phyloP scores from a whole-genome alignment of 202 grass and related monocot species.

The Sporobolus alterniflorus region DNA sequence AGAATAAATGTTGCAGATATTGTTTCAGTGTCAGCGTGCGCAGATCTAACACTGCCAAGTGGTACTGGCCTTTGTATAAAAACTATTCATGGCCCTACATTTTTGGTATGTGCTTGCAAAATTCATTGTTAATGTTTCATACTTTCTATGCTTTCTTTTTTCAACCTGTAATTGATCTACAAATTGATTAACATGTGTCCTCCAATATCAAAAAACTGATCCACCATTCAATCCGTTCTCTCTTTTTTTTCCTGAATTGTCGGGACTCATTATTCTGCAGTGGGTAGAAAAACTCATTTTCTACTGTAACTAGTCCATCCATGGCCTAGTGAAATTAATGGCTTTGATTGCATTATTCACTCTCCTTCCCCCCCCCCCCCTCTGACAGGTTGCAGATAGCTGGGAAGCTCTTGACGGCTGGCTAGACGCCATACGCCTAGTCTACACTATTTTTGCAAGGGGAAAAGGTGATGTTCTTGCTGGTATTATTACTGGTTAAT shows the following conservation, averaged over 20 bases:
- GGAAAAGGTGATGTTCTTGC: slow-evolving; percentile 92
- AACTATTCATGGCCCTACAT: slow-evolving; percentile 80
- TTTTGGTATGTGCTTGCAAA: slow-evolving; percentile 60
- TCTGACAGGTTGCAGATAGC: slow-evolving; percentile 81
- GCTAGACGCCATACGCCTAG: slow-evolving; percentile 88
- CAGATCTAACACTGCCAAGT: slow-evolving; percentile 85
- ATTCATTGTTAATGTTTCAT: slow-evolving; percentile 11
- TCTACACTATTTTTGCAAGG: slow-evolving; percentile 96
- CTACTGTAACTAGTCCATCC: background rate
- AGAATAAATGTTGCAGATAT: slow-evolving; percentile 80
- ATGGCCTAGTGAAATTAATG: background rate
- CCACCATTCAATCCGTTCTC: too few species aligned
- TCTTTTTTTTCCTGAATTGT: too few species aligned
- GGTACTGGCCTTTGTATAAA: slow-evolving; percentile 83
- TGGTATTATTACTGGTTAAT: slow-evolving; percentile 90
- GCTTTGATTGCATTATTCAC: background rate
- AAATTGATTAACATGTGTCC: slow-evolving; percentile 15
- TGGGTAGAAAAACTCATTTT: too few species aligned
- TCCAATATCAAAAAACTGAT: too few species aligned
- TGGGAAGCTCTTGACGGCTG: slow-evolving; percentile 94
- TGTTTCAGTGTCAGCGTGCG: slow-evolving; percentile 76
- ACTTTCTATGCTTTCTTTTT: background rate
- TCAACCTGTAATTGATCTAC: background rate
- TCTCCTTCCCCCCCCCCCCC: background rate
- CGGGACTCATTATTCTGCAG: too few species aligned